Percentiles rank a stretch among this genome's conserved stretches.
Conservation (phyloP, 2,329 filamentous ascomycete species). For the Botrytis deweyae region DNA sequence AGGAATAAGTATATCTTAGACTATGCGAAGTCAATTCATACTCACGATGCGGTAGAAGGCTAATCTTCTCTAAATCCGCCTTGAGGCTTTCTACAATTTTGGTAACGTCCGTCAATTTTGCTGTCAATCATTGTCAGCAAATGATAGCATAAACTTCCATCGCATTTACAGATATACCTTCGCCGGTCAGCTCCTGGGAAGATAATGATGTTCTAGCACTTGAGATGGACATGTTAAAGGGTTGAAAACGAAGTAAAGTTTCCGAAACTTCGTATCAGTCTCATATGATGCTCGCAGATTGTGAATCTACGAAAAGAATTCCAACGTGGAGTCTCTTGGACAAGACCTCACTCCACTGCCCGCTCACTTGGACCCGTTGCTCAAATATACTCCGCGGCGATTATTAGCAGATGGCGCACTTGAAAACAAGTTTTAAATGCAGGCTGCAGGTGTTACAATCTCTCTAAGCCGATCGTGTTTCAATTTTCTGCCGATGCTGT, state of each 20-base stretch:
- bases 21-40: slow-evolving; percentile 20
- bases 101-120: slow-evolving; percentile 67
- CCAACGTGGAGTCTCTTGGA: not conserved
- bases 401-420: not conserved
- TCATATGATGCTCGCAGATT: not conserved
- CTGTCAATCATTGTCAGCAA: slow-evolving; percentile 43
- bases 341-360: not conserved
- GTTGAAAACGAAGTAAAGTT: not conserved
- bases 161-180: slow-evolving; percentile 26
- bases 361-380: not conserved
- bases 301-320: not conserved
- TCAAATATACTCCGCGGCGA: not conserved
- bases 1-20: slow-evolving; percentile 20
- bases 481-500: not conserved
- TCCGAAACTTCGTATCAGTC: not conserved
- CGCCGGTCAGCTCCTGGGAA: slow-evolving; percentile 30
- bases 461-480: not conserved
- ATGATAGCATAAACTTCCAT: not conserved
- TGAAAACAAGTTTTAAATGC: not conserved
- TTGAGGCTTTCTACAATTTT: slow-evolving; percentile 61
- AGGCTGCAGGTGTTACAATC: not conserved
- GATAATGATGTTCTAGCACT: slow-evolving; percentile 29
- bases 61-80: slow-evolving; percentile 59
- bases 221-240: slow-evolving; percentile 24
- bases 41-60: slow-evolving; percentile 60